Base-by-base conservation (phyloP, 805 yeast species). In the Wickerhamomyces strasburgensis region DNA sequence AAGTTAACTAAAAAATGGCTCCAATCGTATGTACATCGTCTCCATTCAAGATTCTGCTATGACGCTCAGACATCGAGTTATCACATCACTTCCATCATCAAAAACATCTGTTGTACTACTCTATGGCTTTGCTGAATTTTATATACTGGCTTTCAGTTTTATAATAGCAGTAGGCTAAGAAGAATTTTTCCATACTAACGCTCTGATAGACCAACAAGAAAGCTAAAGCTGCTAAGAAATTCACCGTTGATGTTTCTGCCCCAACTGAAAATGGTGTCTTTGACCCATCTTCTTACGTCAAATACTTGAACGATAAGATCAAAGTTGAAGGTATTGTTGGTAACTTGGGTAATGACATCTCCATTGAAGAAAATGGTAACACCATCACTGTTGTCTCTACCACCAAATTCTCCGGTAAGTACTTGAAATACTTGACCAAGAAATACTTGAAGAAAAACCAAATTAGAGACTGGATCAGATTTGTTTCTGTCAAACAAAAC, bases 361-460 rank as follows among this genome's bases (percentile, higher is more conserved):
- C 89, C 51, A 87, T 90, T 55, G 72, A 87, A 62, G 93, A 87
- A 65, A 94, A 89, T 65, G 73, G 80, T 78, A 81, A 83, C 75
- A 79, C 85, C 67, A 81, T 85, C 66, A 87, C 93, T 65, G 85
- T 88, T 67, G 79, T 75, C 55, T 75, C 97, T 56, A 80, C 83
- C 72, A 72, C 95, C 72, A 83, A 87, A 76, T 90, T 93, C 93
- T 89, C 97, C 58, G 99, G 98, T 76, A 90, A 94, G 78, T 93
- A 93, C 95, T 83, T 90, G 71, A 93, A 94, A 80, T 93, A 93
- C 94, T 78, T 93, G 69, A 86, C 98, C 65, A 94, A 93, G 88
- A 90, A 95, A 80, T 93, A 86, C 93, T 86, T 93, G 75, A 94
- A 90, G 95, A 93, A 93, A 86, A 87, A 89, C 90, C 95, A 86